Evolutionary conservation across 106 monocot genomes (phyloP).

Genomic region (Acanthochlamys bracteata): DNA sequence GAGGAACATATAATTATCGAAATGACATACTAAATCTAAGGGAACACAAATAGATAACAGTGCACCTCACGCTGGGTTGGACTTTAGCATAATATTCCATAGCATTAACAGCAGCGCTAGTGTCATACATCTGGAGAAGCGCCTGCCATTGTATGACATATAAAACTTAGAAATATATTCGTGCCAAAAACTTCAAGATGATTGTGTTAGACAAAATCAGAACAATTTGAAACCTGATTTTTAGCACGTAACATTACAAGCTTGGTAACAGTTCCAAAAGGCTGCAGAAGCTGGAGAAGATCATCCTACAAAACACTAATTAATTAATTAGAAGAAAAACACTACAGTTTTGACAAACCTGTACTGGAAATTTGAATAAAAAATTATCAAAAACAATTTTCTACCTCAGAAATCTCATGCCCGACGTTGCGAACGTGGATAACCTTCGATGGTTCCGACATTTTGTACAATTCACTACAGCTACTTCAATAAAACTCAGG

Average conservation of each 20-base stretch:
- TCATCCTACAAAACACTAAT: conserved; percentile 31
- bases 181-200: not conserved
- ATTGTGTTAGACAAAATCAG: not conserved
- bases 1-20: too few species aligned
- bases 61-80: conserved; percentile 70
- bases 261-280: conserved; percentile 53
- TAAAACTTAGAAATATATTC: not conserved
- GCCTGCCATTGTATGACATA: conserved; percentile 26
- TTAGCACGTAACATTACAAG: conserved; percentile 63
- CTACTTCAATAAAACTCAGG: too few species aligned
- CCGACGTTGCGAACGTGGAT: conserved; percentile 94
- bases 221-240: conserved; percentile 38
- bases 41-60: not conserved
- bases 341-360: not conserved
- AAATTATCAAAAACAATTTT: not conserved
- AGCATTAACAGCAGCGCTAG: conserved; percentile 40
- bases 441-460: conserved; percentile 90
- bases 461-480: conserved; percentile 5
- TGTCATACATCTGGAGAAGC: conserved; percentile 82
- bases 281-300: conserved; percentile 60
- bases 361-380: not conserved
- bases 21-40: not conserved
- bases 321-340: not conserved
- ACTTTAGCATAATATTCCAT: conserved; percentile 57
- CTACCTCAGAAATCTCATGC: conserved; percentile 74